Base-by-base conservation (phyloP, 1,284 basidiomycete genomes). In the Irpex lacteus region DNA sequence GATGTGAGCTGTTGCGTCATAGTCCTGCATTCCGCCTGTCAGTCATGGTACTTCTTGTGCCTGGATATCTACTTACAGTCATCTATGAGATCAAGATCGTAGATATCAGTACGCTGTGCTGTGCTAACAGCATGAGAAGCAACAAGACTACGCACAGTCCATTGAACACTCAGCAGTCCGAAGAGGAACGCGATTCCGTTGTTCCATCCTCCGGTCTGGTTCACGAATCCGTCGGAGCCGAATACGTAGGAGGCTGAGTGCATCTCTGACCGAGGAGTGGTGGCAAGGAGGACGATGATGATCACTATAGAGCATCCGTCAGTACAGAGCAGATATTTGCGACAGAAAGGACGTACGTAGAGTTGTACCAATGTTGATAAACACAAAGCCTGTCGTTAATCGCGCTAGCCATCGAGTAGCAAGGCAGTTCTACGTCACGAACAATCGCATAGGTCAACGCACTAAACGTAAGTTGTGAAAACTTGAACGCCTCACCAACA, bases 151-250 rank as follows among this genome's bases (percentile, higher is more conserved):
- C 88, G 66, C 73, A 92, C 90, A 64, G 92, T 94, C 93, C 92
- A 97, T 76, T 97, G 94, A 8, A 98, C 95, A 67, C 91, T 93
- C 63, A 96, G 80, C 62, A 98, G 77, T 34, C 95, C 95, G 67
- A 98, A 90, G 60, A 96, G 78, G 80, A 97, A 96, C 1, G 94
- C 89, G 60, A 97, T 78, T 0, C 94, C 95, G 40, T 82, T 85
- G 72, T 87, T 91, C 83, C 88, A 88, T 65, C 93, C 94, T 47
- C 94, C 92, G 0, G 92, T 92, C 66, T 87, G 82, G 71, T 95
- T 94, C 62, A 87, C 75, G 44, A 91, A 72, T 13, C 90, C 91
- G 2, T 75, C 78, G 15, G 86, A 80, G 49, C 90, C 87, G 66
- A 98, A 98, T 32, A 95, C 90, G 75, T 95, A 96, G 11, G 74